phyloP scores from a whole-genome alignment of 2,329 filamentous ascomycete genomes.

The Cytospora paraplurivora region DNA sequence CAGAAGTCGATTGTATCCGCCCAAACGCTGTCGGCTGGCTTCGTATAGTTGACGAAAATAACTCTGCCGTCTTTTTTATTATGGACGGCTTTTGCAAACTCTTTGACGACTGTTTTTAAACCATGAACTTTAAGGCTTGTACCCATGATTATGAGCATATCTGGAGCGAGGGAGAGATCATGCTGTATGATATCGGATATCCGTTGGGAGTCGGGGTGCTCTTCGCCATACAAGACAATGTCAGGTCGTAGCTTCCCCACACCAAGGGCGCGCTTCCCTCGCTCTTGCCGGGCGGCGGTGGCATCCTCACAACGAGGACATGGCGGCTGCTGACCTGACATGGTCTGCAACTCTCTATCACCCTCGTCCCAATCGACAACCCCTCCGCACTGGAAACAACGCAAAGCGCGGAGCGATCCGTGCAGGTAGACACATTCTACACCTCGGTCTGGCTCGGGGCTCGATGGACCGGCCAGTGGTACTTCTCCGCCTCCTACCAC shows the following conservation, averaged over 20 bases:
- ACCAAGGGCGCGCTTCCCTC: constrained; percentile 66
- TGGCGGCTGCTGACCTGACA: constrained; percentile 66
- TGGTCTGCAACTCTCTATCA: constrained; percentile 55
- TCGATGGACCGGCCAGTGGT: constrained; percentile 21
- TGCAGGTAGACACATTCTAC: constrained; percentile 72
- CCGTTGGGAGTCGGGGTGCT: constrained; percentile 68
- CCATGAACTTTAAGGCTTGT: constrained; percentile 73
- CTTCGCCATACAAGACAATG: constrained; percentile 74
- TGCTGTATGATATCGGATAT: constrained; percentile 70
- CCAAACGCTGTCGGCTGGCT: constrained; percentile 72
- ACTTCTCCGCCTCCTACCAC: constrained; percentile 2
- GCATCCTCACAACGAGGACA: constrained; percentile 67
- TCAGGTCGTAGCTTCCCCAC: constrained; percentile 71
- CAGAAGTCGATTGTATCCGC: constrained; percentile 73
- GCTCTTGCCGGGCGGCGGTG: constrained; percentile 63
- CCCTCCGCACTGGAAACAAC: constrained; percentile 64
- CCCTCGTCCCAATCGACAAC: constrained; percentile 62
- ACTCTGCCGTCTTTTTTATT: constrained; percentile 65
- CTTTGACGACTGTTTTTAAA: constrained; percentile 68
- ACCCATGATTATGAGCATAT: constrained; percentile 69
- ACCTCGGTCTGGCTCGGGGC: constrained; percentile 42
- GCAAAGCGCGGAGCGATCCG: constrained; percentile 65
- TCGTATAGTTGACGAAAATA: constrained; percentile 73
- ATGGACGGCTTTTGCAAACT: constrained; percentile 73
- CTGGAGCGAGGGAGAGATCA: constrained; percentile 65